Conservation (phyloP, 2,329 filamentous ascomycete species). For the Lasiodiplodia sp. region DNA sequence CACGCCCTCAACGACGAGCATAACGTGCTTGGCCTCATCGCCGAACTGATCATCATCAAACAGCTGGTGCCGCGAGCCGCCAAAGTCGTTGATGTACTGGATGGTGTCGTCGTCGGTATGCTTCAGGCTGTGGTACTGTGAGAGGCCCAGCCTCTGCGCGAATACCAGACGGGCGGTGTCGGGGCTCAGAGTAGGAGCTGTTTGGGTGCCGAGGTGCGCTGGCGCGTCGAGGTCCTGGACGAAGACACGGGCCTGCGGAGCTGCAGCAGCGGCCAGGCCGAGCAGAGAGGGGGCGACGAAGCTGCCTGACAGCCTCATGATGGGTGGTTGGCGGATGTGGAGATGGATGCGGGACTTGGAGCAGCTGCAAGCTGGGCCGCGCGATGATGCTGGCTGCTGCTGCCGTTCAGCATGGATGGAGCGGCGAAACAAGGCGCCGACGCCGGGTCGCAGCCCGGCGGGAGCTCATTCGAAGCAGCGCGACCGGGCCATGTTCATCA, state of each 20-base stretch:
- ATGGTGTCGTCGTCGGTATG: conserved; percentile 51
- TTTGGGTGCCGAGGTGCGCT: conserved; percentile 40
- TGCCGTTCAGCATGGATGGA: conserved; percentile 1
- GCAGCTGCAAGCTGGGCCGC: conserved; percentile 7
- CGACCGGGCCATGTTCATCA: conserved; percentile 11
- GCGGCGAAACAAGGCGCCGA: conserved; percentile 25
- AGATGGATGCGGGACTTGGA: conserved; percentile 16
- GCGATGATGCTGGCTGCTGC: conserved; percentile 23
- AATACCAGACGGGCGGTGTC: conserved; percentile 58
- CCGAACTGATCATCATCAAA: conserved; percentile 44
- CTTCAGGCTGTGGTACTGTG: conserved; percentile 56
- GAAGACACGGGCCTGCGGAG: conserved; percentile 19
- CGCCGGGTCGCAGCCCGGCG: neutral
- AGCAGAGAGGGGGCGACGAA: conserved; percentile 51
- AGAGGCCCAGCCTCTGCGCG: conserved; percentile 59
- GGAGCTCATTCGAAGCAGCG: neutral
- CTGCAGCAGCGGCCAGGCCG: conserved; percentile 38
- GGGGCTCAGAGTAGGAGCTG: conserved; percentile 43
- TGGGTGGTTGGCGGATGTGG: conserved; percentile 36
- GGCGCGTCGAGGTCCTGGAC: conserved; percentile 25
- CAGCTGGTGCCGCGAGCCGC: conserved; percentile 49
- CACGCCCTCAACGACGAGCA: conserved; percentile 52
- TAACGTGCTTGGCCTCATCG: conserved; percentile 39
- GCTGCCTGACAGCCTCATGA: conserved; percentile 55
- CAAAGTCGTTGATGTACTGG: conserved; percentile 56